phyloP scores from a whole-genome alignment of 2,329 filamentous ascomycete species.

The Ophiostoma quercus region DNA sequence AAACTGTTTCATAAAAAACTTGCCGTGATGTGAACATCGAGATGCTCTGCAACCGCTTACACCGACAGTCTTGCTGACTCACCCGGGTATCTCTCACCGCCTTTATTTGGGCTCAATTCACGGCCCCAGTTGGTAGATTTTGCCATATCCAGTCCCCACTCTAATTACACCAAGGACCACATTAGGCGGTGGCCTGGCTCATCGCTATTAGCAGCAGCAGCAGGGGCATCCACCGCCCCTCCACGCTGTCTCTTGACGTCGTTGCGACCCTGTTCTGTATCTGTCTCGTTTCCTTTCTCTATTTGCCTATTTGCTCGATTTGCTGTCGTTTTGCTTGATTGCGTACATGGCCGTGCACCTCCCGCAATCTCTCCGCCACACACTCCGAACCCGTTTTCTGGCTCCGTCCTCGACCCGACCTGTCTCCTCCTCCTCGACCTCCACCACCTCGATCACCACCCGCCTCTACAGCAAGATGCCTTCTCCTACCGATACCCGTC shows the following conservation, averaged over 20 bases:
- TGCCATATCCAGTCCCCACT: neutral
- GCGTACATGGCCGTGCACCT: conserved; percentile 11
- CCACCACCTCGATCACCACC: neutral
- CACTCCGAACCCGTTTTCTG: neutral
- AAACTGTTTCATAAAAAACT: neutral
- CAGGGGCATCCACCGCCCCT: conserved; percentile 1
- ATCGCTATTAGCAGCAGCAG: neutral
- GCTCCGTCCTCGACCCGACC: neutral
- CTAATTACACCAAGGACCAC: conserved; percentile 1
- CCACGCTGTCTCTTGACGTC: conserved; percentile 9
- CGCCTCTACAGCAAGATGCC: conserved; percentile 25
- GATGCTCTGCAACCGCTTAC: neutral
- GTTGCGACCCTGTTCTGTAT: neutral
- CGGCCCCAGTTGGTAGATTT: neutral
- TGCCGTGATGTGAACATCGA: neutral
- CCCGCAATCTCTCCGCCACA: neutral
- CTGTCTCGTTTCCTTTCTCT: neutral
- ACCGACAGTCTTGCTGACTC: neutral
- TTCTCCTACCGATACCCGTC: conserved; percentile 49
- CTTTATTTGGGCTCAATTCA: neutral
- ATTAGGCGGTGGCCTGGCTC: neutral
- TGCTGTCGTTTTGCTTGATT: neutral
- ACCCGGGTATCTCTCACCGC: neutral
- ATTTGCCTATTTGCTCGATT: conserved; percentile 1
- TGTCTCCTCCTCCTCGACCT: neutral